Evolutionary conservation across 2,329 filamentous ascomycete species (phyloP), one percentile per base, ranked within the genome.

Genomic region (Macrophomina pseudophaseolina): DNA sequence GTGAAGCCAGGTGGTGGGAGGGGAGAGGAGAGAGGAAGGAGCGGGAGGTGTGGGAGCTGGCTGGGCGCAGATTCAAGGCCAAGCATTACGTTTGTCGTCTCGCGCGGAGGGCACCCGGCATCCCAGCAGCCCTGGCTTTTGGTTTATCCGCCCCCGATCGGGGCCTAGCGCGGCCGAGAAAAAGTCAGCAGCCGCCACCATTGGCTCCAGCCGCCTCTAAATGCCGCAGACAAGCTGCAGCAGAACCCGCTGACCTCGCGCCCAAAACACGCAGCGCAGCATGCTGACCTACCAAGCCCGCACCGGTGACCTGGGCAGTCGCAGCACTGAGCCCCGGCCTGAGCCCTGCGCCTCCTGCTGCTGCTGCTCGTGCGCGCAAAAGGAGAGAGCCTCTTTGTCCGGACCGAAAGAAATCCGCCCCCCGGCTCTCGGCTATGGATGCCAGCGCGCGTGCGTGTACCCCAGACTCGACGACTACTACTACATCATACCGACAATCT

Each of bases 171-270:
- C 58, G 30, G 42, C 44, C 42, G 30, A 14, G 23, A 38, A 49
- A 62, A 62, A 62, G 44, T 49, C 58, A 60, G 56, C 58, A 62
- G 58, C 58, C 42, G 58, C 58, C 44, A 38, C 58, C 30, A 62
- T 62, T 62, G 58, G 58, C 58, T 44, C 33, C 18, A 5, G n/a
- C n/a, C 33, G 33, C 35, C 11, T 42, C 58, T 62, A 62, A 62
- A 62, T 62, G 44, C 58, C 58, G 58, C 58, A 62, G 58, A 40
- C 14, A 30, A n/a, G 40, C 18, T 9, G 40, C 54, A 32, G n/a
- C 28, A 11, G 5, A 4, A 5, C 16, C 56, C 8, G 56, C 56
- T 60, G 56, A 60, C 56, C 56, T 33, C 35, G 5, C 53, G 53
- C 38, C 53, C 53, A 59, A 59, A 38, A 59, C 54, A 32, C 53